Percentiles rank a stretch among this genome's conserved stretches.
phyloP scores from a whole-genome alignment of 768 basidiomycete genomes.

The Mycena amicta region DNA sequence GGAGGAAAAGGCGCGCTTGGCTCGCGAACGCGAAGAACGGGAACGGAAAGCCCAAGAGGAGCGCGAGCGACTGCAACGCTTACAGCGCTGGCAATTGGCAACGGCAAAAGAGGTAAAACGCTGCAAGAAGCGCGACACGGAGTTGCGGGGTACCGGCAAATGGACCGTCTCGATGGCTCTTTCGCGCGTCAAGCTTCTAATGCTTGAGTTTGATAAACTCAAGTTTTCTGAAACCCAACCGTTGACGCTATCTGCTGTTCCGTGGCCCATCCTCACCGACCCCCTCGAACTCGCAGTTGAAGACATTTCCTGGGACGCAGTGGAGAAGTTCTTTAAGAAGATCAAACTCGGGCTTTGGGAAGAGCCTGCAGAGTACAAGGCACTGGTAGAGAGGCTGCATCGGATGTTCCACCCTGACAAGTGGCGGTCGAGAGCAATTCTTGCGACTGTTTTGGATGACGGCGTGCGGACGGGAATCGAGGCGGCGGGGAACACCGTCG shows the following conservation, averaged over 20 bases:
- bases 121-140: constrained; percentile 3
- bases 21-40: constrained; percentile 4
- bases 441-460: neutral
- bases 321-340: neutral
- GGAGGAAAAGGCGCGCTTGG: constrained; percentile 7
- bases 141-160: neutral
- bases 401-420: neutral
- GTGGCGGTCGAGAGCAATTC: neutral
- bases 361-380: neutral
- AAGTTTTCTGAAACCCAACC: constrained; percentile 28
- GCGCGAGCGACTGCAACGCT: neutral
- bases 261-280: neutral
- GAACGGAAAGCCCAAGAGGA: neutral
- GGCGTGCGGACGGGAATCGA: neutral
- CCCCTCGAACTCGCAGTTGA: neutral
- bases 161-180: constrained; percentile 14
- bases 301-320: neutral
- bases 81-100: neutral
- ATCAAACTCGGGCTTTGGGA: neutral
- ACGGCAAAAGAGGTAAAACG: constrained; percentile 6
- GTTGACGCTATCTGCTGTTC: constrained; percentile 8
- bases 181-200: constrained; percentile 4
- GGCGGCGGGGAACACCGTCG: neutral
- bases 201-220: constrained; percentile 20
- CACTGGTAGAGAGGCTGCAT: neutral